Percentiles rank a stretch among this genome's conserved stretches.
These are phyloP conservation scores for Sphaceloma murrayae DNA, from an alignment of 2,329 filamentous ascomycete species.

Conservation along the genomic window DNA sequence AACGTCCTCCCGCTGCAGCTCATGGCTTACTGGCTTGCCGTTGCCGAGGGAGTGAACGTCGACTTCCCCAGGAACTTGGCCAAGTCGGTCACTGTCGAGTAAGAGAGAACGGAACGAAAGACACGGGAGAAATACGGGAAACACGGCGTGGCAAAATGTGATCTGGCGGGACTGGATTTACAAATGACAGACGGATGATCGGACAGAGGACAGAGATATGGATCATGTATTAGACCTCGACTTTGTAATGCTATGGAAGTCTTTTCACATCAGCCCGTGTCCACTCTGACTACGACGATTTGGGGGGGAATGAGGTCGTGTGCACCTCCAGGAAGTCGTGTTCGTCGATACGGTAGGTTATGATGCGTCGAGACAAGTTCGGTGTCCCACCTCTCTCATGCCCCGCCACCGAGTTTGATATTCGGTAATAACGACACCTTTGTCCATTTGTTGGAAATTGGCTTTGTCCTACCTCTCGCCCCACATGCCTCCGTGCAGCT, in stretches of 20 bases:
- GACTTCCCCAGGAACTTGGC: slow-evolving; percentile 98
- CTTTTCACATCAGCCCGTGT: too few relatives aligned
- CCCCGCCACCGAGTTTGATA: too few relatives aligned
- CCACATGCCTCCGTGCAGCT: too few relatives aligned
- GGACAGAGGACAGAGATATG: neutral
- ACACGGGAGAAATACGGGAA: neutral
- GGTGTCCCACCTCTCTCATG: too few relatives aligned
- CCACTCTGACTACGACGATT: too few relatives aligned
- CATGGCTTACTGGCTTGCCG: slow-evolving; percentile 97
- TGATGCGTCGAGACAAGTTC: too few relatives aligned
- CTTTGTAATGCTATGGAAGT: neutral
- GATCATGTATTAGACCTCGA: neutral
- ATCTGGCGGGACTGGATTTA: slow-evolving; percentile 17
- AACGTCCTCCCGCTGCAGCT: slow-evolving; percentile 97
- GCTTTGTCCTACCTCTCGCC: too few relatives aligned
- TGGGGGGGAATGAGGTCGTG: too few relatives aligned
- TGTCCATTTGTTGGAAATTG: too few relatives aligned
- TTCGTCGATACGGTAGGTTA: too few relatives aligned
- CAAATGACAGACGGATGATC: neutral
- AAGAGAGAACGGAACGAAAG: slow-evolving; percentile 30
- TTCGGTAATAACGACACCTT: too few relatives aligned
- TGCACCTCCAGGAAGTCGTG: too few relatives aligned
- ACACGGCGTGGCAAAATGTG: neutral
- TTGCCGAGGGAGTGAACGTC: slow-evolving; percentile 90
- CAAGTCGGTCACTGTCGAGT: slow-evolving; percentile 98